Evolutionary conservation across 2,329 filamentous ascomycete genomes (phyloP).

Genomic region (Cercospora sp.): DNA sequence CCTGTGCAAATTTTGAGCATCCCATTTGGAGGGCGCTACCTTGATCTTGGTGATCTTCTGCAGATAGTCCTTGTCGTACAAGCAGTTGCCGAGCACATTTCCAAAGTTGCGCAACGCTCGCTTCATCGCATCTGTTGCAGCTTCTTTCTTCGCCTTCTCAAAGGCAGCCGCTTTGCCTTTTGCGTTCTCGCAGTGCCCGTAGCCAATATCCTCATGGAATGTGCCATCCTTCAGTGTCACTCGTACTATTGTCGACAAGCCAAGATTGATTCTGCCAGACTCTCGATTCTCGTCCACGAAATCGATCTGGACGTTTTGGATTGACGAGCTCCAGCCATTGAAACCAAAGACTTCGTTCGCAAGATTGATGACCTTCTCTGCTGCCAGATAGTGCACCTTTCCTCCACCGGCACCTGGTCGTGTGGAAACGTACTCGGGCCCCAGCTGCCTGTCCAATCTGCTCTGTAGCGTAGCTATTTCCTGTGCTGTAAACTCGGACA

Average conservation of each 20-base stretch:
- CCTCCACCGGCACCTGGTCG: slow-evolving; percentile 78
- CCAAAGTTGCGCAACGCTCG: slow-evolving; percentile 87
- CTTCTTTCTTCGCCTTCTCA: slow-evolving; percentile 98
- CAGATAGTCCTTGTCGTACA: slow-evolving; percentile 95
- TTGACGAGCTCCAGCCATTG: slow-evolving; percentile 96
- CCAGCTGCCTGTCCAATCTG: slow-evolving; percentile 87
- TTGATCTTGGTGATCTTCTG: slow-evolving; percentile 89
- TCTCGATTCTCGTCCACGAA: slow-evolving; percentile 85
- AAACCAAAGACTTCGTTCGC: slow-evolving; percentile 96
- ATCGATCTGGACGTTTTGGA: slow-evolving; percentile 91
- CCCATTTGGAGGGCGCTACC: slow-evolving; percentile 72
- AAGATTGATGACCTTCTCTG: slow-evolving; percentile 92
- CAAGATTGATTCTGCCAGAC: slow-evolving; percentile 77
- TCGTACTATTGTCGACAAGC: slow-evolving; percentile 84
- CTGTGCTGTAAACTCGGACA: slow-evolving; percentile 81
- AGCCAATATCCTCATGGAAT: slow-evolving; percentile 97
- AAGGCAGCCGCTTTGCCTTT: slow-evolving; percentile 94
- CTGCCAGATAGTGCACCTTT: slow-evolving; percentile 91
- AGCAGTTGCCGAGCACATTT: slow-evolving; percentile 95
- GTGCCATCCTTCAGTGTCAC: slow-evolving; percentile 90
- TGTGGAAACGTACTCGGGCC: slow-evolving; percentile 92
- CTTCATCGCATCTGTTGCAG: slow-evolving; percentile 91
- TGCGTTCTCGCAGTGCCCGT: slow-evolving; percentile 94
- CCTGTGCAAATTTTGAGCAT: slow-evolving; percentile 76
- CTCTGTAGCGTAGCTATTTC: slow-evolving; percentile 87